Evolutionary conservation across 306 rosid genomes (phyloP), one percentile per base, ranked within the genome.

Genomic region (Abrus precatorius): DNA sequence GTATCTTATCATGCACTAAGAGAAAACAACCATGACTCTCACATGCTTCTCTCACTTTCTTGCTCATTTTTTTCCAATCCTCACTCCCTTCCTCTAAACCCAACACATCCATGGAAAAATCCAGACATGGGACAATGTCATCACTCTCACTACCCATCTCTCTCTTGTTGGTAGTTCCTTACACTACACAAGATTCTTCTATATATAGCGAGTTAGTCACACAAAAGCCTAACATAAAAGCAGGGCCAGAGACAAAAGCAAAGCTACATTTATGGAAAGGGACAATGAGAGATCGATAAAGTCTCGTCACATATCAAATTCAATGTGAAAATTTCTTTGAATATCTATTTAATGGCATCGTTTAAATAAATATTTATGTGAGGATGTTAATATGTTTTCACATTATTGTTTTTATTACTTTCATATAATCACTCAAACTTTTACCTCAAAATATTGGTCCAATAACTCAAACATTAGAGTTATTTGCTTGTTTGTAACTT

Each of bases 21-120:
- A 77, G 2, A 28, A 84, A 84, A 5, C 76, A 87, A 7, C 86
- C 90, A 56, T 82, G 14, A 3, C 34, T 85, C 80, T 89, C 93
- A 33, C 83, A 86, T 7, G 90, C 90, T 66, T 90, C 90, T 50
- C 76, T 66, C 9, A 88, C 91, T 68, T 40, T 82, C 77, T 74
- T 77, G 77, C 89, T 71, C 88, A 84, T 14, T 41, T 38, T 10
- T 20, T 67, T 33, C 93, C 91, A 86, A 3, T 9, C 71, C 53
- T 82, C 91, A 53, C 79, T 87, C 30, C 76, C 90, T 57, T 82
- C 78, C 12, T 82, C 69, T 1, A 69, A 7, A 12, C 40, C 56
- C 14, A 27, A 27, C 28, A 59, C 63, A 9, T 65, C 43, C 2
- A 5, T 63, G 6, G 82, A 75, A 67, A 86, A 80, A 13, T 76